Evolutionary conservation across 2,329 filamentous ascomycete genomes (phyloP).

Genomic region (Venturia nashicola): DNA sequence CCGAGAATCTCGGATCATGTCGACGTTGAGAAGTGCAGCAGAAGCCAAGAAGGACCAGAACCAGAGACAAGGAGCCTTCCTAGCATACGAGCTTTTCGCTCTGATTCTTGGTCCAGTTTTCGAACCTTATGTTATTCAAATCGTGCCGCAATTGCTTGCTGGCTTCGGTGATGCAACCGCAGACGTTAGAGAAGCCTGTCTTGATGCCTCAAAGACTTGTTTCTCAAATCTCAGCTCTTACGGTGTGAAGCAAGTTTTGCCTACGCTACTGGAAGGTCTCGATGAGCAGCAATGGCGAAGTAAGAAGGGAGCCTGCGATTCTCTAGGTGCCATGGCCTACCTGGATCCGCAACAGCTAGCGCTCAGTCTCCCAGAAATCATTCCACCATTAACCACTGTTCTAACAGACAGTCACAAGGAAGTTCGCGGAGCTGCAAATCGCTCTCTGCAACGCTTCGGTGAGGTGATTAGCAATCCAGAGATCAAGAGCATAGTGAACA

Average conservation of each 20-base stretch:
- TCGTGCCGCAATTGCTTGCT: constrained; percentile 78
- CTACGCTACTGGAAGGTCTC: constrained; percentile 79
- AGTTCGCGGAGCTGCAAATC: constrained; percentile 80
- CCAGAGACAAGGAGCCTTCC: constrained; percentile 74
- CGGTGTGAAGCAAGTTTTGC: constrained; percentile 88
- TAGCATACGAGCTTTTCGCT: constrained; percentile 85
- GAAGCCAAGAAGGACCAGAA: constrained; percentile 92
- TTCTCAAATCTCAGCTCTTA: constrained; percentile 90
- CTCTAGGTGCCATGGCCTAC: constrained; percentile 96
- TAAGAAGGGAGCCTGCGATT: constrained; percentile 95
- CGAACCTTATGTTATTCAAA: constrained; percentile 92
- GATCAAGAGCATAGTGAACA: constrained; percentile 81
- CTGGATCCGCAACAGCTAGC: constrained; percentile 91
- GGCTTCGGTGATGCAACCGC: constrained; percentile 81
- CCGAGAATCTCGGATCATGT: constrained; percentile 75
- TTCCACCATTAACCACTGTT: constrained; percentile 85
- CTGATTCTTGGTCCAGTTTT: constrained; percentile 78
- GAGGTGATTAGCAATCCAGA: constrained; percentile 98
- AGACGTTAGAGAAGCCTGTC: constrained; percentile 84
- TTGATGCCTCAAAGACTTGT: constrained; percentile 87
- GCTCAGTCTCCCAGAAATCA: constrained; percentile 86
- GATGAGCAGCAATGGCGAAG: constrained; percentile 96
- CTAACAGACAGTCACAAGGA: constrained; percentile 98
- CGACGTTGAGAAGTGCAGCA: constrained; percentile 64
- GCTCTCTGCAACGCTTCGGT: constrained; percentile 92